A percentile compares a stretch with the other conserved stretches of the same genome.
Conservation (phyloP, 345 rosid species). For the Conringia planisiliqua region DNA sequence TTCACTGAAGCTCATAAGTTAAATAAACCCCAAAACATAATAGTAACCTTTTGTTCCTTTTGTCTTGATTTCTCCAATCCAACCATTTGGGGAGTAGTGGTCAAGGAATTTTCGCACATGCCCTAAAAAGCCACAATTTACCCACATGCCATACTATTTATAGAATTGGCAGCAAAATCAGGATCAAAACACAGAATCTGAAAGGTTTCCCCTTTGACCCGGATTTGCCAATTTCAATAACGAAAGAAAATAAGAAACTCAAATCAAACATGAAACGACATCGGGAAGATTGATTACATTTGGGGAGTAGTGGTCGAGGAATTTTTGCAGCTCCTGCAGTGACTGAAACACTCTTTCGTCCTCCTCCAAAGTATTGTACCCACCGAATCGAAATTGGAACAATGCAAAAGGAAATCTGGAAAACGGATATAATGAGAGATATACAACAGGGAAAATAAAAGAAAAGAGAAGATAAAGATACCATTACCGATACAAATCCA, state of each 20-base stretch:
- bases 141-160: neutral
- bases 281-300: constrained; percentile 38
- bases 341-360: constrained; percentile 27
- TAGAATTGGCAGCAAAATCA: neutral
- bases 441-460: too few species aligned
- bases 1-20: neutral
- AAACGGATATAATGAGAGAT: too few species aligned
- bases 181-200: neutral
- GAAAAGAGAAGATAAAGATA: too few species aligned
- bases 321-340: constrained; percentile 5
- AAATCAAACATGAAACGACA: neutral
- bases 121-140: too few species aligned
- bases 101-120: neutral
- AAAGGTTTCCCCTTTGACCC: neutral
- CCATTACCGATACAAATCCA: too few species aligned
- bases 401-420: constrained; percentile 23
- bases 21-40: neutral
- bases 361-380: neutral
- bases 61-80: neutral
- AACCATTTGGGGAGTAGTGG: too few species aligned
- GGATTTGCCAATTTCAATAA: neutral
- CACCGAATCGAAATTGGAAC: constrained; percentile 8
- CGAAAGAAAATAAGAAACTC: too few species aligned
- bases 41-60: neutral
- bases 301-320: constrained; percentile 72